Evolutionary conservation across 2,329 filamentous ascomycete species (phyloP).

Genomic region (Penicillium sp.): DNA sequence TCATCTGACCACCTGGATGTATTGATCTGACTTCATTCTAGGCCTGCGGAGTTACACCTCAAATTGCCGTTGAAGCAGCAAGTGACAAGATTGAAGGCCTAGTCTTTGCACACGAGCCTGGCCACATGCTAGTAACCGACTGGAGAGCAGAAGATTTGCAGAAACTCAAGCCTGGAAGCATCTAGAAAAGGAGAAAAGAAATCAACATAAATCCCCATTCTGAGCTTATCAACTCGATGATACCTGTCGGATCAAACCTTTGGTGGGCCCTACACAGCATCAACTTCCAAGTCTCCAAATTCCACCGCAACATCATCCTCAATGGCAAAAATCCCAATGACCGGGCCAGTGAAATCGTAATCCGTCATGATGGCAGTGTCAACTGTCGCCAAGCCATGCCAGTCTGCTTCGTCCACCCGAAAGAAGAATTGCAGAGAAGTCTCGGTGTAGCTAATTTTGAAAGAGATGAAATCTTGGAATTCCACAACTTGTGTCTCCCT

Average conservation of each 20-base stretch:
- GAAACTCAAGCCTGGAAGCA: constrained; percentile 13
- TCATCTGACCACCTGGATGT: constrained; percentile 21
- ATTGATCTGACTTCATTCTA: constrained; percentile 59
- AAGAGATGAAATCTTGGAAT: neutral
- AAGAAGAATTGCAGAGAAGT: neutral
- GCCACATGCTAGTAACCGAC: constrained; percentile 63
- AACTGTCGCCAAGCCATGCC: neutral
- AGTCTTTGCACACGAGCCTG: constrained; percentile 62
- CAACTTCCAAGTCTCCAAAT: constrained; percentile 6
- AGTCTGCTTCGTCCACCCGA: neutral
- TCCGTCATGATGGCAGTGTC: constrained; percentile 5
- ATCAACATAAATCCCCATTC: neutral
- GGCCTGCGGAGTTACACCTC: constrained; percentile 67
- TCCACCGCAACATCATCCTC: neutral
- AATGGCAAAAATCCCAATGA: constrained; percentile 9
- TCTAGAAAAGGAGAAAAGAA: neutral
- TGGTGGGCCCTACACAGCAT: neutral
- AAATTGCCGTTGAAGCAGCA: constrained; percentile 62
- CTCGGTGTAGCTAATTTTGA: constrained; percentile 4
- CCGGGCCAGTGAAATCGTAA: constrained; percentile 8
- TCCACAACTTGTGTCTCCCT: neutral
- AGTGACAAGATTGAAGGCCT: constrained; percentile 49
- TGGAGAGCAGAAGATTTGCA: constrained; percentile 43
- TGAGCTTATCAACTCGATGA: too few species aligned
- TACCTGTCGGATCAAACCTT: neutral